Evolutionary conservation across 768 basidiomycete species (phyloP).

Genomic region (Porphyrellus cyaneotinctus): DNA sequence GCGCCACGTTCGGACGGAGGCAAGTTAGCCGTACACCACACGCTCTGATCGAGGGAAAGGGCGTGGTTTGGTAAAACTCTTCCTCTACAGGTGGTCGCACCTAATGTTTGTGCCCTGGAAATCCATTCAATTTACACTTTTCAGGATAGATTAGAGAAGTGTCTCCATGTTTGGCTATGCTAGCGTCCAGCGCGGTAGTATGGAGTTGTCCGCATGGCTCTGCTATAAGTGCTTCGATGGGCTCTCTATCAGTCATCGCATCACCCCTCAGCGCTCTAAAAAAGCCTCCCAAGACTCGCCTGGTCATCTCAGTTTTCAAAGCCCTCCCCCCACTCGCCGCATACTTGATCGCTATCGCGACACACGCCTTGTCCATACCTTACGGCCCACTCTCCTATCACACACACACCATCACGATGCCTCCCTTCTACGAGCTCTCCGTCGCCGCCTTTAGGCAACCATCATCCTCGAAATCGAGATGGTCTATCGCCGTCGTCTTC

Average conservation of each 20-base stretch:
- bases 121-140: slow-evolving; percentile 30
- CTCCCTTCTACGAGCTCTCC: slow-evolving; percentile 32
- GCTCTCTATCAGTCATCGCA: slow-evolving; percentile 12
- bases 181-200: slow-evolving; percentile 4
- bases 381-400: background rate
- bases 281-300: slow-evolving; percentile 15
- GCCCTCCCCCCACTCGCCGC: background rate
- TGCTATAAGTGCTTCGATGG: slow-evolving; percentile 11
- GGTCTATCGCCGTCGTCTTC: slow-evolving; percentile 29
- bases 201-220: slow-evolving; percentile 21
- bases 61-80: slow-evolving; percentile 25
- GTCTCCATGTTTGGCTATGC: slow-evolving; percentile 21
- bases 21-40: background rate
- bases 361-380: background rate
- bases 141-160: slow-evolving; percentile 29
- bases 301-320: background rate
- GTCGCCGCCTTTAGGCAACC: slow-evolving; percentile 26
- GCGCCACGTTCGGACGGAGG: slow-evolving; percentile 2
- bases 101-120: slow-evolving; percentile 22
- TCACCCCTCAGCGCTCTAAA: slow-evolving; percentile 14
- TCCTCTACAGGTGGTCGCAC: slow-evolving; percentile 10
- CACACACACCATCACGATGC: slow-evolving; percentile 19
- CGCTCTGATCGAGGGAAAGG: slow-evolving; percentile 13
- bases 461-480: slow-evolving; percentile 20
- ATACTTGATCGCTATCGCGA: background rate